Conservation (phyloP, 2,329 filamentous ascomycete species). For the Fusarium humuli region DNA sequence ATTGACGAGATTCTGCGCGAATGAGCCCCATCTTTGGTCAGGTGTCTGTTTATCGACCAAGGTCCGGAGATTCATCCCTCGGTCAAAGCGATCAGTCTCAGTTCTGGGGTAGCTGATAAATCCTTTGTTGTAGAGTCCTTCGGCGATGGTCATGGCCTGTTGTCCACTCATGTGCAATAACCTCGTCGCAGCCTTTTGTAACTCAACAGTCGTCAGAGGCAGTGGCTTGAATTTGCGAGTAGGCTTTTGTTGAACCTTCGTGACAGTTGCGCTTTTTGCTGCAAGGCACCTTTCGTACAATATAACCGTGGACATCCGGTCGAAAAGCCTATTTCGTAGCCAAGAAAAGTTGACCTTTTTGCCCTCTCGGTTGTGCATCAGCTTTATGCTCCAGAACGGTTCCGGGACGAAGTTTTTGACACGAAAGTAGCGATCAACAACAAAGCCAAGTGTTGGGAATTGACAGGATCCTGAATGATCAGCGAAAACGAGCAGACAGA, state of each 20-base stretch:
- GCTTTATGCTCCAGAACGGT: constrained; percentile 90
- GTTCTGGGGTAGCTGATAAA: constrained; percentile 98
- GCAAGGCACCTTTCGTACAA: constrained; percentile 87
- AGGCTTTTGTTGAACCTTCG: constrained; percentile 88
- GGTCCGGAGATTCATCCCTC: constrained; percentile 83
- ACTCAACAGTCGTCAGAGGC: constrained; percentile 92
- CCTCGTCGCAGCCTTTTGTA: constrained; percentile 93
- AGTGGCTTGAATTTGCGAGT: constrained; percentile 95
- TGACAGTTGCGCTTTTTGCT: constrained; percentile 82
- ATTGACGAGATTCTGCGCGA: constrained; percentile 79
- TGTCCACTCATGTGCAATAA: constrained; percentile 93
- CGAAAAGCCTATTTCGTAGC: constrained; percentile 86
- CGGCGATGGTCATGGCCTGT: constrained; percentile 87
- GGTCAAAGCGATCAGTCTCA: constrained; percentile 95
- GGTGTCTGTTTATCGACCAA: constrained; percentile 87
- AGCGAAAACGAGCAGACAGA: constrained; percentile 2
- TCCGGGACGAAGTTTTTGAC: constrained; percentile 96
- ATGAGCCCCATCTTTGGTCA: constrained; percentile 81
- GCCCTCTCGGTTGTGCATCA: constrained; percentile 80
- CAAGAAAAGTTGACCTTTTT: constrained; percentile 88
- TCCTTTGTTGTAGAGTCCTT: constrained; percentile 89
- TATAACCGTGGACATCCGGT: constrained; percentile 82
- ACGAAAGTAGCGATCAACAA: constrained; percentile 94
- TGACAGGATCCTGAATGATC: constrained; percentile 80
- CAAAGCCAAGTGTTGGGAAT: constrained; percentile 95